Evolutionary conservation across 2,329 filamentous ascomycete species (phyloP).

Genomic region (Onygena corvina): DNA sequence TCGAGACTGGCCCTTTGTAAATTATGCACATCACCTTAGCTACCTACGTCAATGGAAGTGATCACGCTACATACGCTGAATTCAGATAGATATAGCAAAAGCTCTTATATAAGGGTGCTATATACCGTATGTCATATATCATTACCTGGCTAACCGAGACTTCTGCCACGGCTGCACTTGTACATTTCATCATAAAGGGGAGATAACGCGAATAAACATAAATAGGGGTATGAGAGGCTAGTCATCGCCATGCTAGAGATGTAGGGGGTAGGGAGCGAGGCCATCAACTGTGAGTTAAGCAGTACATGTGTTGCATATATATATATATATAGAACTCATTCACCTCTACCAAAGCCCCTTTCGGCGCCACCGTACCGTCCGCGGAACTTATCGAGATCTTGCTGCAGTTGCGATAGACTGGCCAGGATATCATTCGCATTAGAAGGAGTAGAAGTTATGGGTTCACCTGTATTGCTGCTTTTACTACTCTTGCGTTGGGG

Average conservation of each 20-base stretch:
- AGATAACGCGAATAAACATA: not conserved
- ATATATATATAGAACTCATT: not conserved
- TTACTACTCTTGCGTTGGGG: not conserved
- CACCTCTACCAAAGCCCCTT: not conserved
- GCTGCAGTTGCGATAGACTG: conserved; percentile 58
- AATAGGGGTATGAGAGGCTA: not conserved
- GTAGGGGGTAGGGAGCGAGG: not conserved
- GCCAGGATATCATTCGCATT: conserved; percentile 52
- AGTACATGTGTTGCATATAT: not conserved
- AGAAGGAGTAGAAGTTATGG: conserved; percentile 25
- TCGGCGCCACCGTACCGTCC: conserved; percentile 23
- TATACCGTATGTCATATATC: not conserved
- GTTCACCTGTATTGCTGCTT: conserved; percentile 1
- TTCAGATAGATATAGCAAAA: too few species aligned
- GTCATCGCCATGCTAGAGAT: not conserved
- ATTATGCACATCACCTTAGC: too few species aligned
- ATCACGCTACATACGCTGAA: too few species aligned
- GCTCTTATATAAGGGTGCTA: too few species aligned
- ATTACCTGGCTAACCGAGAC: not conserved
- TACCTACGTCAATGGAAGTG: too few species aligned
- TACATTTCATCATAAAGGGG: too few species aligned
- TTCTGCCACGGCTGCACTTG: not conserved
- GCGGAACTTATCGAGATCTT: conserved; percentile 55
- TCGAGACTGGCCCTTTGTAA: too few species aligned
- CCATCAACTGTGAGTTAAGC: too few species aligned